Percentiles rank a stretch among this genome's conserved stretches.
phyloP scores from a whole-genome alignment of 805 yeast species.

The Starmera quercuum region DNA sequence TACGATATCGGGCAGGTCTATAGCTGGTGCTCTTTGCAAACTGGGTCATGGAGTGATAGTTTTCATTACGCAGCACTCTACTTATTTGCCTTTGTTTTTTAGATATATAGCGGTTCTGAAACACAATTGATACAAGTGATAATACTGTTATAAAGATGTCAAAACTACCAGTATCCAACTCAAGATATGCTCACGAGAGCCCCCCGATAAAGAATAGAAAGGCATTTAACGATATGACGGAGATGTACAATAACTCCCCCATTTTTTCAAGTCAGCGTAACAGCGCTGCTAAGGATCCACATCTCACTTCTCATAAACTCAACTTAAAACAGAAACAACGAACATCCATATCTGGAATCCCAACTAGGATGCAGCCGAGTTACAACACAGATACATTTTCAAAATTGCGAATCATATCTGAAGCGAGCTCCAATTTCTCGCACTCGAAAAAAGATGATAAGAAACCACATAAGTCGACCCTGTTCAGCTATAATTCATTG shows the following conservation, averaged over 20 bases:
- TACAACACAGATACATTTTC: background rate
- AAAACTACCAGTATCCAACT: conserved; percentile 7
- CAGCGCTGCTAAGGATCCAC: background rate
- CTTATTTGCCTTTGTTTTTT: too few species aligned
- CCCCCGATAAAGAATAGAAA: conserved; percentile 19
- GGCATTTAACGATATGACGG: conserved; percentile 12
- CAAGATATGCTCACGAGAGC: conserved; percentile 6
- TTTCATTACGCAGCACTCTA: too few species aligned
- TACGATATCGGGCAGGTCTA: too few species aligned
- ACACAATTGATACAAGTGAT: too few species aligned
- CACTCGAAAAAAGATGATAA: background rate
- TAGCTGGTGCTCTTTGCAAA: too few species aligned
- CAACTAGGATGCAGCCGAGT: background rate
- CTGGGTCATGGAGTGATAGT: too few species aligned
- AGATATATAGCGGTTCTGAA: too few species aligned
- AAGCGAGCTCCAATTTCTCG: conserved; percentile 1
- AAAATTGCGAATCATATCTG: background rate
- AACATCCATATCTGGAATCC: background rate
- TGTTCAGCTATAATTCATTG: conserved; percentile 1
- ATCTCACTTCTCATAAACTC: background rate
- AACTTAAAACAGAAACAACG: background rate
- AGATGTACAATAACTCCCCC: conserved; percentile 13
- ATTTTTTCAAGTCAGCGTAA: conserved; percentile 2
- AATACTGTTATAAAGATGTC: conserved; percentile 9
- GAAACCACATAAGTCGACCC: conserved; percentile 8